Evolutionary conservation across 2,329 filamentous ascomycete genomes (phyloP).

Genomic region (Shiraia bambusicola): DNA sequence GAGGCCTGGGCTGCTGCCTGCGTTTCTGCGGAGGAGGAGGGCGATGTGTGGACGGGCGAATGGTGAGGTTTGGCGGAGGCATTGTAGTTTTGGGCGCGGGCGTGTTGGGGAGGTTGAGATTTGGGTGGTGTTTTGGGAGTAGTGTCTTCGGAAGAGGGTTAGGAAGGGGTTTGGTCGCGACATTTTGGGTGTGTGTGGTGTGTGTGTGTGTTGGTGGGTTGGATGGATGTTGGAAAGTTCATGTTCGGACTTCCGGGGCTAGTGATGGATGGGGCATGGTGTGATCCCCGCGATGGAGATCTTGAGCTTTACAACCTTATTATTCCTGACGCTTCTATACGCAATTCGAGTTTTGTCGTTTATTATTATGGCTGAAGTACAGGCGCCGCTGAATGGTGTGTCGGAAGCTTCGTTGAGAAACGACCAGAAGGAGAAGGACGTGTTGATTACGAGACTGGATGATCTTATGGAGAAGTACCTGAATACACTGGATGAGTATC

Average conservation of each 20-base stretch:
- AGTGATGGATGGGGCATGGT: slow-evolving; percentile 17
- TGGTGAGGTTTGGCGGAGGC: slow-evolving; percentile 27
- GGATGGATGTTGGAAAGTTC: slow-evolving; percentile 12
- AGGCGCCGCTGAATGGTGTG: neutral
- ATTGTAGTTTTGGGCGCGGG: slow-evolving; percentile 32
- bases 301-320: neutral
- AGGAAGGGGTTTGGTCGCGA: slow-evolving; percentile 39
- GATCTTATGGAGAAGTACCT: slow-evolving; percentile 66
- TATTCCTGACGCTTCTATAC: neutral
- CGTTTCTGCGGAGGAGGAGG: slow-evolving; percentile 22
- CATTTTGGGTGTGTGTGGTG: slow-evolving; percentile 24
- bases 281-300: neutral
- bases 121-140: slow-evolving; percentile 17
- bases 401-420: neutral
- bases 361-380: slow-evolving; percentile 13
- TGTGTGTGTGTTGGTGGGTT: slow-evolving; percentile 5
- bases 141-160: slow-evolving; percentile 33
- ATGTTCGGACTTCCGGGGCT: slow-evolving; percentile 17
- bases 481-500: slow-evolving; percentile 66
- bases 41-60: neutral
- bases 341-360: neutral
- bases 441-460: slow-evolving; percentile 56
- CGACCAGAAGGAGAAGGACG: slow-evolving; percentile 17
- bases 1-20: slow-evolving; percentile 54
- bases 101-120: slow-evolving; percentile 10